Evolutionary conservation across 1,284 basidiomycete genomes (phyloP).

Genomic region (Moesziomyces parantarcticus): DNA sequence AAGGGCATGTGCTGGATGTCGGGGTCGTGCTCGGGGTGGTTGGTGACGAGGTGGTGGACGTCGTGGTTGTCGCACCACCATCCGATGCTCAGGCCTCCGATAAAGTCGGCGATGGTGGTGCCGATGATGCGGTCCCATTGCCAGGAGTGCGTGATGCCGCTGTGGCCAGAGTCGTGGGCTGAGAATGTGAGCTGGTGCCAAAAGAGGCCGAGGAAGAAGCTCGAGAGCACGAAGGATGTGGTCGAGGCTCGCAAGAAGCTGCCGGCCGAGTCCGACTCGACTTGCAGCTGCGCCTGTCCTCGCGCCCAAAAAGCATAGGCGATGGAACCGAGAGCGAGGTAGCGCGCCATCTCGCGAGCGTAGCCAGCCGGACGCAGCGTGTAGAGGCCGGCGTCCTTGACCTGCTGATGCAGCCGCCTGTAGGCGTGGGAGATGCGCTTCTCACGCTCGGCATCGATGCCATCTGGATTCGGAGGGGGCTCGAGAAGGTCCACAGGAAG

Average conservation of each 20-base stretch:
- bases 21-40: constrained; percentile 91
- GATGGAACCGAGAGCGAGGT: constrained; percentile 74
- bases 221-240: constrained; percentile 74
- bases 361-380: constrained; percentile 87
- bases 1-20: constrained; percentile 97
- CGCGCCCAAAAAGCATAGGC: constrained; percentile 74
- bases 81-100: constrained; percentile 90
- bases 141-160: constrained; percentile 91
- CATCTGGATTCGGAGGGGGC: constrained; percentile 68
- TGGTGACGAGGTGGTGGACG: constrained; percentile 95
- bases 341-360: constrained; percentile 85
- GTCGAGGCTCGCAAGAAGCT: constrained; percentile 18
- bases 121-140: constrained; percentile 81
- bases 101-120: constrained; percentile 83
- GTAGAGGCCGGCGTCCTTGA: constrained; percentile 86
- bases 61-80: constrained; percentile 99
- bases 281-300: constrained; percentile 27
- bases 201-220: constrained; percentile 83
- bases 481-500: constrained; percentile 65
- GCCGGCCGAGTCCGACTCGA: not conserved
- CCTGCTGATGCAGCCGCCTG: constrained; percentile 79
- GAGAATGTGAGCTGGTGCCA: constrained; percentile 96
- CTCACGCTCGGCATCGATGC: constrained; percentile 74
- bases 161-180: constrained; percentile 94
- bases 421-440: constrained; percentile 81